Base-by-base conservation (phyloP, 768 basidiomycete genomes). In the Serendipita sp. region DNA sequence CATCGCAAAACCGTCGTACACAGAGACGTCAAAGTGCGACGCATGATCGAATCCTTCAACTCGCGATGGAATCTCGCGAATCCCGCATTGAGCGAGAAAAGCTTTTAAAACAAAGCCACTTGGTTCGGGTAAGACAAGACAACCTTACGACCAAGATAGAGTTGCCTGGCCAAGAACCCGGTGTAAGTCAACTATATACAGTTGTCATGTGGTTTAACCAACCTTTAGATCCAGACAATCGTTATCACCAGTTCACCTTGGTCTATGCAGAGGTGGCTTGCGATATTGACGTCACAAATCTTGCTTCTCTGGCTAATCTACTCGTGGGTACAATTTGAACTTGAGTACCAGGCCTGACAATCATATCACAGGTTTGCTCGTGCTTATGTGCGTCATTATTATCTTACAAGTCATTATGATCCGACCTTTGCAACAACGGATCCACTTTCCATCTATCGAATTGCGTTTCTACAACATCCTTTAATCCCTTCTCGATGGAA, bases 331-430 rank as follows among this genome's bases (percentile, higher is more conserved):
- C 7, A 7, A 51, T 8, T n/a, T 32, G n/a, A 51, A 5, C n/a
- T 32, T 32, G 7, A 5, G 48, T 32, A 51, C n/a, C n/a, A 18
- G 5, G 5, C 35, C 56, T 60, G 32, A 60, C 11, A 34, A 60
- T 8, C 4, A 41, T 41, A 41, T 13, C 8, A 28, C 35, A 60
- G 56, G 8, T 60, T 32, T 18, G 56, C 56, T 36, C 56, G 56
- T 35, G 56, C 56, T 30, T 60, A 60, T 18, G 34, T 60, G 16
- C 56, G 34, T 5, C 56, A 60, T n/a, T 60, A 60, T 60, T 60
- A 23, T 35, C 56, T 60, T n/a, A 60, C 56, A 23, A 60, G 56
- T 30, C 36, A 60, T 38, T 60, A 60, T 38, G 56, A 60, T 32
- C 56, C 56, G n/a, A n/a, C n/a, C 18, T 60, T 60, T 30, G 56